Base-by-base conservation (phyloP, 78 protist species). In the Cyanophora paradoxa region DNA sequence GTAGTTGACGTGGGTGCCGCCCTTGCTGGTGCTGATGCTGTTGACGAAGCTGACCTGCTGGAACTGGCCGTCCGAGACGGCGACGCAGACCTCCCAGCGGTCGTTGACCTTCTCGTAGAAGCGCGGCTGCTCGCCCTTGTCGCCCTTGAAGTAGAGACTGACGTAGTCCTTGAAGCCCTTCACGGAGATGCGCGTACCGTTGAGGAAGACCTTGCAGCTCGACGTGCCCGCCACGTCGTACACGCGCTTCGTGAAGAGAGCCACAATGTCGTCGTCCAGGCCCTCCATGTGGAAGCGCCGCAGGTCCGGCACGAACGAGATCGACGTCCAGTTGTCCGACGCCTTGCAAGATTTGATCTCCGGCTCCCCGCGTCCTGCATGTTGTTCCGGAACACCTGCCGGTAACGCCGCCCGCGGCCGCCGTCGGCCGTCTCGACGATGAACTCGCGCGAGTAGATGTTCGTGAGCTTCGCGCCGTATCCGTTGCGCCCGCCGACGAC, bases 401-500 rank as follows among this genome's bases (percentile, higher is more conserved):
- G 39, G 72, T 48, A 91, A 40, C 3, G 26, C 52, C 26, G 48
- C 17, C 22, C 44, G 40, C 52, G 41, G 2, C 5, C 16, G 14
- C 50, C 37, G 31, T 82, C 75, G 7, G 52, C n/a, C 0, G 89
- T 88, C 81, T 88, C 93, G 39, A 90, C 59, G 24, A 56, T 33
- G 71, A 88, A 90, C 28, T 70, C 57, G 19, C 37, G 41, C 17
- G 92, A 85, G 87, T 92, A 97, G 33, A 96, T 95, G 82, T 98
- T 98, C 74, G 98, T 76, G 30, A 97, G 92, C 81, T 98, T 98
- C 30, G 99, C 99, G 5, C 99, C 99, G 56, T 80, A 91, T 16
- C 99, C 98, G 82, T 96, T 95, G 13, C 98, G 84, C 0, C 97
- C 97, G 13, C 97, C 97, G 0, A 82, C 75, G 10, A 89, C 33